These are phyloP conservation scores for Pyrenochaeta sp. DNA, from an alignment of 2,329 filamentous ascomycete species.

Conservation along the genomic window DNA sequence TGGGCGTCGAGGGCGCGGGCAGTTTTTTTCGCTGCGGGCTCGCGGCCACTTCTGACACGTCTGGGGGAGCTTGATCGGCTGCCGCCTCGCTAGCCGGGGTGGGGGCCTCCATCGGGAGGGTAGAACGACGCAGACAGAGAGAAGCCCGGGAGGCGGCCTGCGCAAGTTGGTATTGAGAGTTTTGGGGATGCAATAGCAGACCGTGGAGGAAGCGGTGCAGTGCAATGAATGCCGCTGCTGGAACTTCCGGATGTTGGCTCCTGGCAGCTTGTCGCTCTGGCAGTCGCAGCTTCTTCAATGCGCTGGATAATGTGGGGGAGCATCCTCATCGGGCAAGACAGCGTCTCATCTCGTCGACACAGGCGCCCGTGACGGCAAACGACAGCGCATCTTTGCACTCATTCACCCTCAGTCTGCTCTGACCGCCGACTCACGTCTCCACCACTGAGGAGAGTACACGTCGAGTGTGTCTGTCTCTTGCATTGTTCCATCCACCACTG, in stretches of 20 bases:
- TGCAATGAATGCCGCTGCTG: neutral
- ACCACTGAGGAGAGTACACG: constrained; percentile 18
- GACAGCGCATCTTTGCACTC: constrained; percentile 2
- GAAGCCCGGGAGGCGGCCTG: neutral
- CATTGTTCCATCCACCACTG: neutral
- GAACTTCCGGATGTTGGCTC: neutral
- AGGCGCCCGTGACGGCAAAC: constrained; percentile 4
- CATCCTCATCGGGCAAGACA: neutral
- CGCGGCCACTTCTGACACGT: constrained; percentile 4
- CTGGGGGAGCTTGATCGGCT: constrained; percentile 11
- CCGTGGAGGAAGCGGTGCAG: neutral
- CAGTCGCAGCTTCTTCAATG: constrained; percentile 1
- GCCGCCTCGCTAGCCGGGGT: constrained; percentile 19
- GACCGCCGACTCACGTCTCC: neutral
- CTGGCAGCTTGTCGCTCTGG: neutral
- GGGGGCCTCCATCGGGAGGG: constrained; percentile 12
- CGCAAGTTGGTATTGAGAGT: constrained; percentile 7
- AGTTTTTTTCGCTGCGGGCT: constrained; percentile 25
- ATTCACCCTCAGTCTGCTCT: neutral
- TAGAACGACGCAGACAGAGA: neutral
- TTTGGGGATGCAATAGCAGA: neutral
- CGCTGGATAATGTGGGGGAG: constrained; percentile 2
- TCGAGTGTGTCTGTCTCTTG: constrained; percentile 2
- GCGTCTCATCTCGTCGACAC: neutral
- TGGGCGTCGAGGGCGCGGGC: constrained; percentile 36